Base-by-base conservation (phyloP, 108 stramenopile genomes). In the Chaetoceros muelleri region DNA sequence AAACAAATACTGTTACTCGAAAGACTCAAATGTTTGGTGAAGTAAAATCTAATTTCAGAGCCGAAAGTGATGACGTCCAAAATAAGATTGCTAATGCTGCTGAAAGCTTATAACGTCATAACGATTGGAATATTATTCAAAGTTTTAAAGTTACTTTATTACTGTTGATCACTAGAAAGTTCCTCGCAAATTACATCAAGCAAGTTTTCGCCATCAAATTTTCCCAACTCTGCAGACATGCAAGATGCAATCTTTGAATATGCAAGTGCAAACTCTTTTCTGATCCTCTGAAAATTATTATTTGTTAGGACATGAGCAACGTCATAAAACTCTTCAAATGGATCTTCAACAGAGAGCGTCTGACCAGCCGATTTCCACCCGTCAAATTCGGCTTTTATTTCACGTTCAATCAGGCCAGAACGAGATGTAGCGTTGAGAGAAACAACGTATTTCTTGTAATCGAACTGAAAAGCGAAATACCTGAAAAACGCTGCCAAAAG, bases 281-380 rank as follows among this genome's bases (percentile, higher is more conserved):
- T 78, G 26, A 94, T 83, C 24, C 72, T 65, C 30, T 84, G 81
- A 64, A 82, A 88, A 60, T 85, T 81, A 1, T 71, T 57, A 27
- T 81, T 73, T 64, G 93, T 95, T n/a, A 99, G 75, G 3, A 98
- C 96, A 72, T 99, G 99, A 20, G 96, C 96, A 25, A 99, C 97
- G 71, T 98, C 95, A 65, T 99, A 99, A 75, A 89, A 94, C 3
- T 90, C 92, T 70, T 99, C 99, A 75, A 99, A 98, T 8, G 99
- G 99, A 68, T 99, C 99, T 81, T 99, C 97, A 34, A 99, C 93
- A 23, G 93, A 93, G 30, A 98, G 70, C 3, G 48, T 17, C 48
- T 49, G 48, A 46, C 87, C 83, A 21, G 62, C 83, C 48, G 70
- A 77, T 45, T 83, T 74, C 97, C 97, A 98, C 52, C 93, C 87